phyloP scores from a whole-genome alignment of 441 rosid species.

The Manihot esculenta region DNA sequence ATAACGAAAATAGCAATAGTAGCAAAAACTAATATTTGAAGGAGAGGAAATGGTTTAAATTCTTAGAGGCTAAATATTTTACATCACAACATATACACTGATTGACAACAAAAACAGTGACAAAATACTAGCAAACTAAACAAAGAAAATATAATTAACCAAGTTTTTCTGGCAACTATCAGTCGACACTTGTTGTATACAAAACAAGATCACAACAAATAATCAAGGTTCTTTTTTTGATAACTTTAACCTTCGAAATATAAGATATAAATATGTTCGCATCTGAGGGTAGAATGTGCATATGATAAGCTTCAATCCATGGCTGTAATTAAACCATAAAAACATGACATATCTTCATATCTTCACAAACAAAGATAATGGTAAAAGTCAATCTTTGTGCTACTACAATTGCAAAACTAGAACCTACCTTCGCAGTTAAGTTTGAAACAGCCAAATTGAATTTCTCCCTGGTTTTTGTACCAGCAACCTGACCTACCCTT shows the following conservation, averaged over 20 bases:
- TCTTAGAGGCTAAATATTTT: neutral
- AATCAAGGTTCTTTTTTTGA: neutral
- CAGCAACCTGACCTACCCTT: slow-evolving; percentile 84
- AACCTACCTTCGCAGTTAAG: slow-evolving; percentile 71
- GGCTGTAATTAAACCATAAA: slow-evolving; percentile 6
- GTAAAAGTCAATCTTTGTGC: neutral
- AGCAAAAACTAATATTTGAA: neutral
- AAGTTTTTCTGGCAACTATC: neutral
- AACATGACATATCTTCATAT: neutral
- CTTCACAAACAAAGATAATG: neutral
- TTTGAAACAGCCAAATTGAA: slow-evolving; percentile 75
- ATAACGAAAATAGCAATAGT: neutral
- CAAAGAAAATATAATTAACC: neutral
- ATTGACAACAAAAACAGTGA: neutral
- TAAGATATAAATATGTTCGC: neutral
- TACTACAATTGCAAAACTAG: neutral
- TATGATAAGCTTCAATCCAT: neutral
- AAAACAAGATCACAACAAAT: neutral
- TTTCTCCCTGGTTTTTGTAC: slow-evolving; percentile 89
- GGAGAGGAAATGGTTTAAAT: neutral
- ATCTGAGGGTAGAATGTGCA: neutral
- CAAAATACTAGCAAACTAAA: neutral
- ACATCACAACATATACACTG: neutral
- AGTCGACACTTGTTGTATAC: neutral
- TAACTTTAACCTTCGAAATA: too few relatives aligned